Percentiles rank a stretch among this genome's conserved stretches.
Conservation (phyloP, 495 filamentous ascomycete genomes). For the Penicillium diatomitis region DNA sequence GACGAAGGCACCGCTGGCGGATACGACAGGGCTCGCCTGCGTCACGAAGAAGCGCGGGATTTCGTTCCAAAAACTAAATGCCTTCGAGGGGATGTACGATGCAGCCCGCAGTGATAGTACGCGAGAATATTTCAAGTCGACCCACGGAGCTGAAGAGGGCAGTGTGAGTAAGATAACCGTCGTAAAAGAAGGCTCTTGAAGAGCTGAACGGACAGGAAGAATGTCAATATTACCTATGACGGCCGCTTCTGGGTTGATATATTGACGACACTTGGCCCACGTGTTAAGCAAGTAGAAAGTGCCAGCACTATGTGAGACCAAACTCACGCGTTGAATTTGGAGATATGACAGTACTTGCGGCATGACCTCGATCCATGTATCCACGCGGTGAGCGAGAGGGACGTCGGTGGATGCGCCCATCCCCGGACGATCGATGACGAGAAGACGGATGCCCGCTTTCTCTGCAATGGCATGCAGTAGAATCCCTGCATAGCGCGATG, state of each 20-base stretch:
- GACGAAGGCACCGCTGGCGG: constrained; percentile 13
- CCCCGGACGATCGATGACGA: constrained; percentile 26
- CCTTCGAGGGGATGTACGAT: constrained; percentile 16
- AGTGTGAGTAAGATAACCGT: constrained; percentile 1
- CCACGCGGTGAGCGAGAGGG: constrained; percentile 24
- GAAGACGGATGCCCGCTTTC: constrained; percentile 19
- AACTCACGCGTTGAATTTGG: constrained; percentile 26
- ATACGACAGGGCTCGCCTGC: constrained; percentile 13
- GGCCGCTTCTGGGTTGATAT: constrained; percentile 29
- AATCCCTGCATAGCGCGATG: constrained; percentile 22
- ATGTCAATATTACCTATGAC: constrained; percentile 20
- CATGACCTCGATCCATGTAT: constrained; percentile 33
- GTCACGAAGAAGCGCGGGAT: constrained; percentile 26
- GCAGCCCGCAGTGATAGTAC: constrained; percentile 18
- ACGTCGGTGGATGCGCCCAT: constrained; percentile 39
- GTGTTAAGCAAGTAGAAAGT: constrained; percentile 41
- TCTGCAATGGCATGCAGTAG: constrained; percentile 19
- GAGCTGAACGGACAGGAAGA: not conserved
- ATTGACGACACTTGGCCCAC: constrained; percentile 22
- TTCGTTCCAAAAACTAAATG: constrained; percentile 25
- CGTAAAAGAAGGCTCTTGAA: not conserved
- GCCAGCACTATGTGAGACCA: constrained; percentile 37
- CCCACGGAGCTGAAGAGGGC: constrained; percentile 31
- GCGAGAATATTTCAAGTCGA: constrained; percentile 31
- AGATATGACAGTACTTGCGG: constrained; percentile 34